Conservation (phyloP, 2,329 filamentous ascomycete species). For the Fusarium armeniacum region DNA sequence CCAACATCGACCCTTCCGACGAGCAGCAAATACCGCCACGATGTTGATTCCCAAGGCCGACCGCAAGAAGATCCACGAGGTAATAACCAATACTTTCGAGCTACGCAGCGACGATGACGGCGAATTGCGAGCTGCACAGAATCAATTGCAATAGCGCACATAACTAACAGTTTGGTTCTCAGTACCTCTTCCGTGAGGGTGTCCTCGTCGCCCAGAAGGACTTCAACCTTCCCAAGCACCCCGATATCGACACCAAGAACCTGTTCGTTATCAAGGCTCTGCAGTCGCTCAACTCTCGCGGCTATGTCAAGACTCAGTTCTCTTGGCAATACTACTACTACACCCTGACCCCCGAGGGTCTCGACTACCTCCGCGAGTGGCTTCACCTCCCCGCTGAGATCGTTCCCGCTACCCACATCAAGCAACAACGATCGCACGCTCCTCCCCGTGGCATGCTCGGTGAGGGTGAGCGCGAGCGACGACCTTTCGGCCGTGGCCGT, state of each 20-base stretch:
- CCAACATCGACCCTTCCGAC: slow-evolving; percentile 64
- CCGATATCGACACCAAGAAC: slow-evolving; percentile 99
- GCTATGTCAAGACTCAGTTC: slow-evolving; percentile 99
- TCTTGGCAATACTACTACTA: slow-evolving; percentile 99
- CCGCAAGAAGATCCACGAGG: slow-evolving; percentile 99
- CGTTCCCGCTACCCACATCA: slow-evolving; percentile 99
- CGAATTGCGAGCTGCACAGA: slow-evolving; percentile 40
- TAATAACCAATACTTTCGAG: slow-evolving; percentile 49
- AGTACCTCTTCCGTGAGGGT: slow-evolving; percentile 96
- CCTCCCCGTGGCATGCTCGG: slow-evolving; percentile 99
- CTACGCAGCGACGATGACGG: slow-evolving; percentile 25
- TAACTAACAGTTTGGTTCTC: slow-evolving; percentile 46
- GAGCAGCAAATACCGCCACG: slow-evolving; percentile 69
- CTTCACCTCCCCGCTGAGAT: slow-evolving; percentile 99
- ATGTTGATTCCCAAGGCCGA: slow-evolving; percentile 99
- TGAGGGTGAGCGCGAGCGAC: slow-evolving; percentile 83
- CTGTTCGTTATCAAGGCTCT: slow-evolving; percentile 99
- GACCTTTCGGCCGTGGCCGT: slow-evolving; percentile 85
- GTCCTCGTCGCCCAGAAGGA: slow-evolving; percentile 99
- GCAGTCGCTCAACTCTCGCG: slow-evolving; percentile 98
- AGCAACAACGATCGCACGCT: slow-evolving; percentile 99
- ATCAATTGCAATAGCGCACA: slow-evolving; percentile 26
- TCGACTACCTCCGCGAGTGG: slow-evolving; percentile 99
- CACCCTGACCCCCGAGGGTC: slow-evolving; percentile 98
- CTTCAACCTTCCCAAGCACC: slow-evolving; percentile 98